Evolutionary conservation across 495 filamentous ascomycete genomes (phyloP), one percentile per base, ranked within the genome.

Genomic region (Aspergillus coremiiformis): DNA sequence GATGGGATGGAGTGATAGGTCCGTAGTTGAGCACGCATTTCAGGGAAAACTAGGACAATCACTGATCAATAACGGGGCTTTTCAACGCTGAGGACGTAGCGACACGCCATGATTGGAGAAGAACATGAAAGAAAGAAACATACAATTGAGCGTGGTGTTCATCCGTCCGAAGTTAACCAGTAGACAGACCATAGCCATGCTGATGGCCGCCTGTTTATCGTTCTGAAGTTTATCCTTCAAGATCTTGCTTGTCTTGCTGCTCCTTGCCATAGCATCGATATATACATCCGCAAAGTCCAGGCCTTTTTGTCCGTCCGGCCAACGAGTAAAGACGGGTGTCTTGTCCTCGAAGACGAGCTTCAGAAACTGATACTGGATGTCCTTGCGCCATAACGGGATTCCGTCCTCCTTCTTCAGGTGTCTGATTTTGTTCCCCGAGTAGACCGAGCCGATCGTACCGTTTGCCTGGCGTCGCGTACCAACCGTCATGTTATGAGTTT

Each of bases 171-270:
- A 85, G 65, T 98, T 98, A 61, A 98, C 93, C 63, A 98, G 73
- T 61, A 98, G 71, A 73, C 93, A 98, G 52, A 98, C 90, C 93
- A 98, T 98, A 8, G 93, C 93, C 94, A 98, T 98, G 62, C 87
- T 89, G 65, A 95, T 86, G 24, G 94, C 93, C 39, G 89, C 90
- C 50, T 86, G 82, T 59, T 89, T 85, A 65, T 97, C 93, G 60
- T 82, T 92, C 60, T 96, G 82, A 57, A 98, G 79, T 75, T 98
- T 98, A 60, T 98, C 93, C 64, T 94, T 87, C 46, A 98, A 77
- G 53, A 98, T 94, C 70, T 97, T 96, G 72, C 93, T 97, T 24
- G 91, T 96, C 75, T 98, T 98, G 78, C 89, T 96, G 68, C 93
- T 98, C 69, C 89, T 79, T 6, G 94, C 90, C 93, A 98, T 98